These are phyloP conservation scores for Penicillium lagena DNA, from an alignment of 495 filamentous ascomycete genomes.

Conservation along the genomic window DNA sequence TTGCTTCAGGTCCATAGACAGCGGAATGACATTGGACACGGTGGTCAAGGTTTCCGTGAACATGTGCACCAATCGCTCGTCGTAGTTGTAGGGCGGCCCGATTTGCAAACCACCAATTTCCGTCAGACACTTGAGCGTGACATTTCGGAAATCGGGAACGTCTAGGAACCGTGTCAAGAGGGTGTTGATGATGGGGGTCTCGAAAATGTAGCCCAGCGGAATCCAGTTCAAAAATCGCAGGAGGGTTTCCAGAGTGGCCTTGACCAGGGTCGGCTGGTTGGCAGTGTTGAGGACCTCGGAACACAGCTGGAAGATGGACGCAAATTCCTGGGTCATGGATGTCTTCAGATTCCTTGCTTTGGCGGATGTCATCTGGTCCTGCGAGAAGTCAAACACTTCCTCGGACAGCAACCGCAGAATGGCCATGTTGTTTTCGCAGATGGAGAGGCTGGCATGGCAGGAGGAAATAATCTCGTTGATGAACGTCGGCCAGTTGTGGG, in stretches of 20 bases:
- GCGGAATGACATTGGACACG: conserved; percentile 83
- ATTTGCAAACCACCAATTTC: conserved; percentile 90
- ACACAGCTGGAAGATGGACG: conserved; percentile 93
- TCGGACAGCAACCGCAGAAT: conserved; percentile 94
- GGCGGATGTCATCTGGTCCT: conserved; percentile 94
- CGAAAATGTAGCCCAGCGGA: conserved; percentile 95
- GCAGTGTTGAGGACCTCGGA: conserved; percentile 86
- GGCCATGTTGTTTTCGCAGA: conserved; percentile 99
- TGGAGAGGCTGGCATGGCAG: conserved; percentile 86
- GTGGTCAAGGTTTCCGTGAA: conserved; percentile 90
- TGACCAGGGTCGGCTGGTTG: conserved; percentile 80
- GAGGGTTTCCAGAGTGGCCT: conserved; percentile 88
- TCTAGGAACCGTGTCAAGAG: conserved; percentile 85
- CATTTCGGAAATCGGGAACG: conserved; percentile 87
- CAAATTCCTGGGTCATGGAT: conserved; percentile 97
- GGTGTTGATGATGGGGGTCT: conserved; percentile 93
- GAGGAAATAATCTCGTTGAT: conserved; percentile 99
- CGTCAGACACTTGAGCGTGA: conserved; percentile 92
- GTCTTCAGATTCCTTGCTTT: conserved; percentile 96
- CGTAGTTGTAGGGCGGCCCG: conserved; percentile 72
- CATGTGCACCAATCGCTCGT: conserved; percentile 92
- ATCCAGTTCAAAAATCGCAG: conserved; percentile 99
- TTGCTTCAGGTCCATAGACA: conserved; percentile 79
- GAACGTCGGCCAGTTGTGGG: conserved; percentile 99
- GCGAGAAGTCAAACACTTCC: conserved; percentile 97